Base-by-base conservation (phyloP, 805 yeast genomes). In the Ogataea thermomethanolica region DNA sequence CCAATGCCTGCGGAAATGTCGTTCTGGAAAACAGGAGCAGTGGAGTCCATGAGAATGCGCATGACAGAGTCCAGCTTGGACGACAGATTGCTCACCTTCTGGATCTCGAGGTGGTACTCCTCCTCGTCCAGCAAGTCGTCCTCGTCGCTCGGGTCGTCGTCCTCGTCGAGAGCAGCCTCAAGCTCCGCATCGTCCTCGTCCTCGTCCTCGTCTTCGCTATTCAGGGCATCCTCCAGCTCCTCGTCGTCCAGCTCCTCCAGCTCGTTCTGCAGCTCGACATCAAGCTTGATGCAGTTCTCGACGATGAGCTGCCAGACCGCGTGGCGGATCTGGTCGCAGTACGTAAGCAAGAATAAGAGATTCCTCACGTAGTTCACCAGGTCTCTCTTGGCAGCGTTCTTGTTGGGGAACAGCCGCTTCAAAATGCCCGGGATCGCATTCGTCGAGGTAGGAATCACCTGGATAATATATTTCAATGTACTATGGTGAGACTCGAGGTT, bases 231-330 rank as follows among this genome's bases (percentile, higher is more conserved):
- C 7, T 75, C 81, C 9, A 76, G 74, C 32, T 80, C 78, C 40
- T 78, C 84, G 49, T 85, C 93, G 56, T 85, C 95, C 41, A 83
- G 65, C 49, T 86, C 95, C 53, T 89, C 96, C 43, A 87, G 65
- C 52, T 84, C 93, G 56, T 86, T 88, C 55, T 88, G 96, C 42
- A 90, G 69, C 61, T 89, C 98, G 5, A 90, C 96, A 62, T 91
- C 99, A 33, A 93, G 69, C 49, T 86, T 84, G 44, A 93, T 87
- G 41, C 85, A 74, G 46, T 80, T 76, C 60, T 91, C 96, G 28
- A 89, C 67, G 11, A 90, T 70, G 43, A 86, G 62, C 15, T 84
- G 81, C 96, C 97, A 90, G 6, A 86, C 71, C 33, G 78, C 78
- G 48, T 74, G 74, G 50, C 81, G 79, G 48, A 89, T 65, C 50